Conservation (phyloP, 192 early-diverging fungal species). For the Entomortierella lignicola region DNA sequence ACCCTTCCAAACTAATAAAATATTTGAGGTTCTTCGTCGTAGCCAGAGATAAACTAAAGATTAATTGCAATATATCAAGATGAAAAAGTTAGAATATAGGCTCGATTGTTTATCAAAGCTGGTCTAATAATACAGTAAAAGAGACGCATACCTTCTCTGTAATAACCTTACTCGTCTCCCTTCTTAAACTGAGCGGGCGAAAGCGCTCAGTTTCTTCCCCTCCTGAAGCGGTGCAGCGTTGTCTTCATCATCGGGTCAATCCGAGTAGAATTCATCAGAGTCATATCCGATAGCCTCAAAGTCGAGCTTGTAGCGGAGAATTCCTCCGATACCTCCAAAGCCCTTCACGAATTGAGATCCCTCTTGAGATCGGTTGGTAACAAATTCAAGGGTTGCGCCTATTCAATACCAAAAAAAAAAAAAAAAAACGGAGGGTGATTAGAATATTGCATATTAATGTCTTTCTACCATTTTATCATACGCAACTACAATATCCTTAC, state of each 20-base stretch:
- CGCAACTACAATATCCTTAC: no score
- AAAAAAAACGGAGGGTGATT: background rate
- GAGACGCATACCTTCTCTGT: constrained; percentile 49
- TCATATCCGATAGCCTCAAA: constrained; percentile 74
- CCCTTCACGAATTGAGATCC: constrained; percentile 98
- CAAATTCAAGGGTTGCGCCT: constrained; percentile 91
- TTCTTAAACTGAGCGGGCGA: constrained; percentile 42
- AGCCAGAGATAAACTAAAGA: constrained; percentile 3
- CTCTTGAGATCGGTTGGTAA: constrained; percentile 96
- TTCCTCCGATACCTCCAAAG: constrained; percentile 97
- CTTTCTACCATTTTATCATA: no score
- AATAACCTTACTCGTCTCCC: constrained; percentile 31
- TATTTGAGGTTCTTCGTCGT: constrained; percentile 7
- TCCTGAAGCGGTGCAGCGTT: constrained; percentile 58
- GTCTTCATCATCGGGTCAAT: constrained; percentile 54
- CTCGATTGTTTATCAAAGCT: no score
- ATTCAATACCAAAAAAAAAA: background rate
- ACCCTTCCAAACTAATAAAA: background rate
- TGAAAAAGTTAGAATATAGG: no score
- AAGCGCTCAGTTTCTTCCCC: constrained; percentile 48
- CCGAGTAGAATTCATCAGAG: constrained; percentile 74
- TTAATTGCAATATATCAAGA: background rate
- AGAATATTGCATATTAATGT: background rate
- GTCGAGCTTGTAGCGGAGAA: constrained; percentile 96
- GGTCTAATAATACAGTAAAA: no score